Evolutionary conservation across 257 asterid species (phyloP).

Genomic region (Eucommia ulmoides): DNA sequence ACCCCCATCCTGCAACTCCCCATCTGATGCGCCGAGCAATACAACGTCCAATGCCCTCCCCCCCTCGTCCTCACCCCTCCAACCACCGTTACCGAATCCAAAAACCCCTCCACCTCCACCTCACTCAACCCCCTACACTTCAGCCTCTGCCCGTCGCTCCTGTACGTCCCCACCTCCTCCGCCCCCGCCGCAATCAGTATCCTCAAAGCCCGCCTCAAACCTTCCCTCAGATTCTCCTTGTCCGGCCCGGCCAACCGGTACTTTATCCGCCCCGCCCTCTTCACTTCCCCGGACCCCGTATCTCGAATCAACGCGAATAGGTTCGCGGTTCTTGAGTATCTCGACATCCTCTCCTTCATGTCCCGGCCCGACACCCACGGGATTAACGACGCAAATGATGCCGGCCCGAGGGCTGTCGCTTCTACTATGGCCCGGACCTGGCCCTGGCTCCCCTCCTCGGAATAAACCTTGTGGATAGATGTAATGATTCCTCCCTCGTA

Average conservation of each 20-base stretch:
- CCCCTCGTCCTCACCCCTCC: conserved; percentile 50
- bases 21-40: conserved; percentile 88
- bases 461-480: conserved; percentile 47
- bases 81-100: conserved; percentile 35
- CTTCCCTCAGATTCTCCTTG: conserved; percentile 45
- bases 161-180: conserved; percentile 72
- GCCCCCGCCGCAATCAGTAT: conserved; percentile 83
- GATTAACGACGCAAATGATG: conserved; percentile 29
- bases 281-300: conserved; percentile 59
- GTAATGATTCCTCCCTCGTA: conserved; percentile 83
- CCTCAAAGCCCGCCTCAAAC: conserved; percentile 56
- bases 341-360: conserved; percentile 45
- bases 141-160: conserved; percentile 69
- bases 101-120: conserved; percentile 54
- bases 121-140: conserved; percentile 31
- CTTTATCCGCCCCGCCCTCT: conserved; percentile 26
- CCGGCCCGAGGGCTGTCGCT: conserved; percentile 56
- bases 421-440: conserved; percentile 44
- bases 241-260: conserved; percentile 32
- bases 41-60: conserved; percentile 43
- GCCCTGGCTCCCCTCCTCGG: conserved; percentile 36
- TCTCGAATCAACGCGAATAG: conserved; percentile 54
- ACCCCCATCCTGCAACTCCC: conserved; percentile 79
- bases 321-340: conserved; percentile 48
- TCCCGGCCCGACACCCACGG: conserved; percentile 73